Evolutionary conservation across 352 stramenopile species (phyloP).

Genomic region (Phytopythium oedochilum): DNA sequence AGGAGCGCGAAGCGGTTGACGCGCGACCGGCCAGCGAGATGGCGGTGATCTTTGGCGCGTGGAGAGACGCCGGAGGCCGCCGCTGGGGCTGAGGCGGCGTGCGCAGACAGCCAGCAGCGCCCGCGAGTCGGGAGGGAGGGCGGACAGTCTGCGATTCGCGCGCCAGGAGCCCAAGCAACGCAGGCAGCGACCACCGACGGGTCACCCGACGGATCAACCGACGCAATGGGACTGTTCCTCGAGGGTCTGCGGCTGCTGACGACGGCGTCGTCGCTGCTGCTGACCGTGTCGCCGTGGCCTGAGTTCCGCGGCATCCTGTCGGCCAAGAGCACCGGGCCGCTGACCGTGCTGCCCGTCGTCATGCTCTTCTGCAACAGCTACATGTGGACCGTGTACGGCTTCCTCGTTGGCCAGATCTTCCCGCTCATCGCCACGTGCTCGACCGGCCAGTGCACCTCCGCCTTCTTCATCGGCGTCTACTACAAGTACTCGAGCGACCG

Average conservation of each 20-base stretch:
- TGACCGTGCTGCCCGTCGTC: constrained; percentile 6
- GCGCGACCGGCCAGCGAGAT: no score
- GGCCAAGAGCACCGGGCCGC: constrained; percentile 1
- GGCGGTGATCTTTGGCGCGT: constrained; percentile 5
- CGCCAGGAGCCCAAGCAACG: no score
- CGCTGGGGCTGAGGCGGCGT: neutral
- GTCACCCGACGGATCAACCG: neutral
- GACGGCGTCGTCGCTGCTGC: constrained; percentile 28
- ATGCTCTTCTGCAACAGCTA: constrained; percentile 9
- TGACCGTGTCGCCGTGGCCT: constrained; percentile 30
- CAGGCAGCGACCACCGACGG: neutral
- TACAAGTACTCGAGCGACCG: constrained; percentile 24
- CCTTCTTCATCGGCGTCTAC: constrained; percentile 24
- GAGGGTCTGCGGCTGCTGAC: constrained; percentile 25
- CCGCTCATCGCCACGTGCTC: constrained; percentile 15
- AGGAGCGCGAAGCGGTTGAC: no score
- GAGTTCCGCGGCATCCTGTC: constrained; percentile 29
- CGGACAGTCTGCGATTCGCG: neutral
- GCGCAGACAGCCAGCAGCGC: no score
- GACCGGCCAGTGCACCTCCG: constrained; percentile 14
- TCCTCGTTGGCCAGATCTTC: constrained; percentile 14
- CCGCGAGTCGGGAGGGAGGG: neutral
- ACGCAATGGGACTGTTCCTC: constrained; percentile 26
- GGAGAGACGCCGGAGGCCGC: neutral
- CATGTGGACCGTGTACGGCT: constrained; percentile 17